phyloP scores from a whole-genome alignment of 495 filamentous ascomycete species.

The Aspergillus mulundensis region DNA sequence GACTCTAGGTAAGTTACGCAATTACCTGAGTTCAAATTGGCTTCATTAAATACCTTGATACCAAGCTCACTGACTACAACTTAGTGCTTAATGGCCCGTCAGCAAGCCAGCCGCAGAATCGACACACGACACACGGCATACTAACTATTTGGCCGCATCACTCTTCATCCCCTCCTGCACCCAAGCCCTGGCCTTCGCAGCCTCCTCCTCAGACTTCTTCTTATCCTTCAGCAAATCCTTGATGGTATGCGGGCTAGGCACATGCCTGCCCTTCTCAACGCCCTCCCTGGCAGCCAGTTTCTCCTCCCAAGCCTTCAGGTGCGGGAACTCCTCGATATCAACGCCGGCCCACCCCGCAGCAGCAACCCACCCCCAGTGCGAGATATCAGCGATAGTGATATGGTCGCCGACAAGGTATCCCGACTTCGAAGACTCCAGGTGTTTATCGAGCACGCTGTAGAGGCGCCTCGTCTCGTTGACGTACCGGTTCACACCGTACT shows the following conservation, averaged over 20 bases:
- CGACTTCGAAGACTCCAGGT: conserved; percentile 58
- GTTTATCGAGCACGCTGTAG: conserved; percentile 73
- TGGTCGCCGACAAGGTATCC: conserved; percentile 77
- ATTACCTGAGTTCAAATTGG: too few relatives aligned
- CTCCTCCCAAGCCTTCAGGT: conserved; percentile 72
- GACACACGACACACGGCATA: neutral
- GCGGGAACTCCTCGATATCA: conserved; percentile 72
- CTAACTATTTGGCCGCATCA: conserved; percentile 43
- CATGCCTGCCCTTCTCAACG: conserved; percentile 73
- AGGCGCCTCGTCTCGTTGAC: conserved; percentile 75
- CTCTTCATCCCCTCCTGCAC: conserved; percentile 60
- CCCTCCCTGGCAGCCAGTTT: conserved; percentile 61
- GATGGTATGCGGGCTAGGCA: conserved; percentile 65
- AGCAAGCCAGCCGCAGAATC: neutral
- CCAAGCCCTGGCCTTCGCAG: conserved; percentile 51
- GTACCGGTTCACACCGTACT: conserved; percentile 83
- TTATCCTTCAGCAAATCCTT: conserved; percentile 55
- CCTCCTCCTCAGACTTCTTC: conserved; percentile 49
- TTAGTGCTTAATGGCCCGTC: neutral
- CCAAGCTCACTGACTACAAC: neutral
- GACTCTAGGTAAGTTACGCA: too few relatives aligned
- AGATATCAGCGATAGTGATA: conserved; percentile 79
- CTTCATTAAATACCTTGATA: too few relatives aligned
- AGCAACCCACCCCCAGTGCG: conserved; percentile 73
- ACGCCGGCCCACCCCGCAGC: conserved; percentile 66